Conservation (phyloP, 2,329 filamentous ascomycete genomes). For the Phaeomoniella chlamydospora region DNA sequence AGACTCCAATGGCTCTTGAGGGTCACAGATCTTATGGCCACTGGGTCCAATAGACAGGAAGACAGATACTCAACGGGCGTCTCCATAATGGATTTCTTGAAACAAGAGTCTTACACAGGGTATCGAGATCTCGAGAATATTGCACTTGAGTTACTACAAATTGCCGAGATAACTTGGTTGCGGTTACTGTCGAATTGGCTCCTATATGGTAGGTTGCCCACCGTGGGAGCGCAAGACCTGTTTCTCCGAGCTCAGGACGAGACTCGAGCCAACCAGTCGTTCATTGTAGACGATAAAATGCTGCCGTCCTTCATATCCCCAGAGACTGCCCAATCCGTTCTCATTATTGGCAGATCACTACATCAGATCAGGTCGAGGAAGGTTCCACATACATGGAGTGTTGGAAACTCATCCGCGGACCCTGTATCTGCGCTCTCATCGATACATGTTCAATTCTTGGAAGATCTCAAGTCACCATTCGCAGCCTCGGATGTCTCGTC, state of each 20-base stretch:
- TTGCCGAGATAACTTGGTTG: conserved; percentile 83
- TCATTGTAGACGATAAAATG: conserved; percentile 42
- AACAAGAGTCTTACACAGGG: conserved; percentile 68
- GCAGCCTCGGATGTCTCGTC: conserved; percentile 54
- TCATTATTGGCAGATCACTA: conserved; percentile 81
- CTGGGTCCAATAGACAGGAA: conserved; percentile 11
- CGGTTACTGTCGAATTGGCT: conserved; percentile 85
- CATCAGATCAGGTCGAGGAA: conserved; percentile 55
- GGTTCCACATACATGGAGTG: conserved; percentile 18
- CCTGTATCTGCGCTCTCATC: conserved; percentile 16
- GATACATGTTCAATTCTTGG: conserved; percentile 11
- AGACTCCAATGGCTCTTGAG: conserved; percentile 77
- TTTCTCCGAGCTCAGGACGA: conserved; percentile 48
- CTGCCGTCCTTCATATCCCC: conserved; percentile 68
- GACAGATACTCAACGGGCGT: conserved; percentile 47
- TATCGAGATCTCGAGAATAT: conserved; percentile 74
- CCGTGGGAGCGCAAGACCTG: conserved; percentile 69
- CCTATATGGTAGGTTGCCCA: conserved; percentile 70
- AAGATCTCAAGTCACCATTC: conserved; percentile 55
- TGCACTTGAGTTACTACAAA: conserved; percentile 54
- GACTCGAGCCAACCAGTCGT: conserved; percentile 34
- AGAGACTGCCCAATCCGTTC: conserved; percentile 63
- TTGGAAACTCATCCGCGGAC: conserved; percentile 13
- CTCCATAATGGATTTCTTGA: conserved; percentile 60
- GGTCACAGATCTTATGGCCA: conserved; percentile 53